Evolutionary conservation across 352 stramenopile species (phyloP), one percentile per base, ranked within the genome.

Genomic region (Phytophthora nicotianae): DNA sequence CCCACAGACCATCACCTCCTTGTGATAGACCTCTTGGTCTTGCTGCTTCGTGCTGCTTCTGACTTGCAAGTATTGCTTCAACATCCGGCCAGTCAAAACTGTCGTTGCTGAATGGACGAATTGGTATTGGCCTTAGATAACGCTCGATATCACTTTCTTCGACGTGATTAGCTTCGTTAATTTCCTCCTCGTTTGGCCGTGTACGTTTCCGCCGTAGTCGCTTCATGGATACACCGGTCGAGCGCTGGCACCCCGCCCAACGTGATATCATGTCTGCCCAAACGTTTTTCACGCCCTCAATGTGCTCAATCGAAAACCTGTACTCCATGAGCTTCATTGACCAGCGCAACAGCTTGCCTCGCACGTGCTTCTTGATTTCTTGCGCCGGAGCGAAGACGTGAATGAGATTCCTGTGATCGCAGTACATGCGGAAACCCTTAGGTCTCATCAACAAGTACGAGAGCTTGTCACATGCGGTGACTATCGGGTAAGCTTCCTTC

Each of bases 401-500:
- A 2, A 33, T 29, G 4, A 49, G 14, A 13, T 49, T 49, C 8
- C 42, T 29, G 6, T 42, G 52, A 20, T 50, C 37, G 27, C 40
- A 54, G 16, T 43, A 29, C 35, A 41, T 41, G 14, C 35, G 35
- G 35, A 41, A 41, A 10, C 17, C 9, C 10, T 43, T 24, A 2
- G 32, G 35, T 5, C 23, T 8, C 9, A 58, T 23, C 0, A 49
- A 10, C 7, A 41, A n/a, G 10, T 58, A 50, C 24, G 17, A 29
- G 16, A n/a, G 33, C 7, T 49, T 58, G 35, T 49, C 38, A 20
- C 50, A 58, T 0, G 37, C 50, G 0, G 21, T 4, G 0, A 5
- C 23, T 21, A 58, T 50, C 7, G 38, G 50, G 3, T 6, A 41
- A 50, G n/a, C n/a, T n/a, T n/a, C n/a, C n/a, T n/a, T n/a, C n/a